Base-by-base conservation (phyloP, 352 stramenopile genomes). In the Sclerospora graminicola region DNA sequence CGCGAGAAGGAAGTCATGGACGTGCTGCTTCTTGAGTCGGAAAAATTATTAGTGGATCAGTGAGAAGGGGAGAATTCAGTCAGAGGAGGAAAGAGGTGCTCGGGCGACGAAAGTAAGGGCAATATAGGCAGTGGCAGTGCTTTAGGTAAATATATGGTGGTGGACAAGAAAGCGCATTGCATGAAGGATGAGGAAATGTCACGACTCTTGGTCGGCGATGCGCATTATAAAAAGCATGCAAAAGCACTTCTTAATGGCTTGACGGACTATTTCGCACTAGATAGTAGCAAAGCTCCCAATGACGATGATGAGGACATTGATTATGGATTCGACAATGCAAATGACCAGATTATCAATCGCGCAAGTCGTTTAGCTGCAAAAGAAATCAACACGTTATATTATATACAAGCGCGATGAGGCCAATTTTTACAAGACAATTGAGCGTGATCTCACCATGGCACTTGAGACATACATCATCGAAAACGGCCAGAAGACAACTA, bases 181-280 rank as follows among this genome's bases (percentile, higher is more conserved):
- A 78, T 84, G 47, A 75, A 83, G 26, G 78, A 89, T 36, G 76
- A 89, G 45, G 73, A 89, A 10, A 82, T 87, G 71, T 84, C 74
- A 20, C 74, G 69, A 8, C 83, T 79, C 23, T 43, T 87, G 32
- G 82, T 57, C 11, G 63, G 75, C 30, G 72, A n/a, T n/a, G n/a
- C n/a, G n/a, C n/a, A n/a, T n/a, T n/a, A n/a, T n/a, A n/a, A n/a
- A n/a, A n/a, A n/a, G 84, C 43, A 45, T 58, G 8, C 75, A 69
- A 24, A 66, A 31, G 45, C 60, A 18, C 40, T 83, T 18, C 41
- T 83, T 18, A 63, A 50, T 10, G 49, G 32, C 27, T 40, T 40
- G 36, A 63, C 26, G 30, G 55, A 60, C 47, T 33, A 41, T 26
- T 27, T 20, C 8, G 39, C 39, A n/a, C 28, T 36, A 6, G 44